Evolutionary conservation across 306 rosid genomes (phyloP).

Genomic region (Vigna nakashimae): DNA sequence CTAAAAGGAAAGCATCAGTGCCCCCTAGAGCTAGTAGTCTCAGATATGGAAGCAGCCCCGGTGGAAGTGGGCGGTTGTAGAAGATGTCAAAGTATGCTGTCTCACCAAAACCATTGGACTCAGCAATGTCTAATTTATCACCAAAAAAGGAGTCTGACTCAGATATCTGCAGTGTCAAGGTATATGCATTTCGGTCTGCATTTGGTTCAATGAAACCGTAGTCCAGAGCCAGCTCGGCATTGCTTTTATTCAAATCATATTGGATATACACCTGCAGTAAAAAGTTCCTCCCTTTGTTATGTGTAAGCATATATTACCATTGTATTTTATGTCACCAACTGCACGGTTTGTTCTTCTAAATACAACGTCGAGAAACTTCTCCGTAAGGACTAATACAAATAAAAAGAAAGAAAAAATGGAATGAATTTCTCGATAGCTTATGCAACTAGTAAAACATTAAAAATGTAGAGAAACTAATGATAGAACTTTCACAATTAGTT

Average conservation of each 20-base stretch:
- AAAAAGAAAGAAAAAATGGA: no score
- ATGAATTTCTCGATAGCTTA: no score
- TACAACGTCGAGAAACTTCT: neutral
- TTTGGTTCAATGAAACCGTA: conserved; percentile 84
- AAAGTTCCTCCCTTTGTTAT: conserved; percentile 21
- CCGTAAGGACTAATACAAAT: no score
- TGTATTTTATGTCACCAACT: conserved; percentile 26
- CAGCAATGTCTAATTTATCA: conserved; percentile 90
- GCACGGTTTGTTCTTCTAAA: neutral
- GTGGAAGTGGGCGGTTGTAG: conserved; percentile 67
- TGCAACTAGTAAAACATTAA: no score
- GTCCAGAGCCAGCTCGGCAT: conserved; percentile 92
- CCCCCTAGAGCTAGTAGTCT: conserved; percentile 88
- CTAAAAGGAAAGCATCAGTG: conserved; percentile 85
- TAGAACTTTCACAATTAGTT: no score
- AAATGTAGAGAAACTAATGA: no score
- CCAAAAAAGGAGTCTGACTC: conserved; percentile 81
- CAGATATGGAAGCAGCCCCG: conserved; percentile 71
- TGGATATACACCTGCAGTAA: conserved; percentile 78
- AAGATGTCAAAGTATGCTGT: conserved; percentile 78
- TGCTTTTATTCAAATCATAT: conserved; percentile 87
- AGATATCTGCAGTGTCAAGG: conserved; percentile 76
- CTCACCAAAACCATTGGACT: conserved; percentile 75
- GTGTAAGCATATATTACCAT: neutral
- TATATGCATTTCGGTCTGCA: conserved; percentile 65